phyloP scores from a whole-genome alignment of 2,329 filamentous ascomycete genomes.

The Verticillium dahliae region DNA sequence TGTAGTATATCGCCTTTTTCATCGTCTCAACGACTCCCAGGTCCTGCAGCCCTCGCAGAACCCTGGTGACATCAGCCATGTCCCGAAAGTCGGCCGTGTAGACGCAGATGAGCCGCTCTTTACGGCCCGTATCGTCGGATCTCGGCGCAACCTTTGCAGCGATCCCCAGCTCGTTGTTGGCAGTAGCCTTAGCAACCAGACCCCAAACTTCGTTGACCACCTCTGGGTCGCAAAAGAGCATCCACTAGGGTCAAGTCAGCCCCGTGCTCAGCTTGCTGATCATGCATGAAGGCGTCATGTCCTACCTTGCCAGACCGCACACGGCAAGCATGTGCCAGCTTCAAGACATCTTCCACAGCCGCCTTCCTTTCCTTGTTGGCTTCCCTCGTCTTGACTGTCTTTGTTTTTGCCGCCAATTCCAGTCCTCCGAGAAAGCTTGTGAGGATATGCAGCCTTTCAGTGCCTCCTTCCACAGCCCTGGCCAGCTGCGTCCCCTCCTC shows the following conservation, averaged over 20 bases:
- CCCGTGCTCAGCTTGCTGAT: not conserved
- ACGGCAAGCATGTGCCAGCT: slow-evolving; percentile 50
- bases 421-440: slow-evolving; percentile 42
- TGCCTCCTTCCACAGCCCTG: slow-evolving; percentile 46
- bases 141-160: slow-evolving; percentile 66
- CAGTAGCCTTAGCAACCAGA: slow-evolving; percentile 59
- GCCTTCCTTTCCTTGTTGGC: slow-evolving; percentile 43
- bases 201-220: slow-evolving; percentile 61
- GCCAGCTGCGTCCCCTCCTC: slow-evolving; percentile 36
- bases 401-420: slow-evolving; percentile 24
- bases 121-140: slow-evolving; percentile 32
- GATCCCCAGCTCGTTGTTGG: slow-evolving; percentile 62
- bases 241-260: slow-evolving; percentile 49
- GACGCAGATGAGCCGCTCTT: slow-evolving; percentile 60
- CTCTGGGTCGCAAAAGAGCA: slow-evolving; percentile 55
- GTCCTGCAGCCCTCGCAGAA: slow-evolving; percentile 55
- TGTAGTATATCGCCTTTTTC: slow-evolving; percentile 64
- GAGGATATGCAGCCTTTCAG: slow-evolving; percentile 40
- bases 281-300: not conserved
- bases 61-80: slow-evolving; percentile 59
- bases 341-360: slow-evolving; percentile 49
- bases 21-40: slow-evolving; percentile 50
- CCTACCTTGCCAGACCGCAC: slow-evolving; percentile 61
- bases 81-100: slow-evolving; percentile 74
- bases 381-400: slow-evolving; percentile 31